Evolutionary conservation across 2,329 filamentous ascomycete species (phyloP), one percentile per base, ranked within the genome.

Genomic region (Colletotrichum sansevieriae): DNA sequence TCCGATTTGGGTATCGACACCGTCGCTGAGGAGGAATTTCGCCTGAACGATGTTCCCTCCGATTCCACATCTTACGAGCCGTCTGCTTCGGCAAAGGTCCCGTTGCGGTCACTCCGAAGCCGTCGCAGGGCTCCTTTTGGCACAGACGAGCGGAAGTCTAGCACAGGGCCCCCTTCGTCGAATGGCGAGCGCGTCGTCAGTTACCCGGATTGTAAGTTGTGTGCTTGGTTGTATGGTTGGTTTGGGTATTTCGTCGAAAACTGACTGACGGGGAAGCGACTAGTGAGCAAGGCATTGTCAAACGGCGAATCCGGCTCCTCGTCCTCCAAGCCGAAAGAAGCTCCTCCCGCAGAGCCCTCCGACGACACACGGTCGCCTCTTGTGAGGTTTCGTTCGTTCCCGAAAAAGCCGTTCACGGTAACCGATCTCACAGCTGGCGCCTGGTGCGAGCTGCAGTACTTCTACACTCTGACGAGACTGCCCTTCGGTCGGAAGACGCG

Each of bases 401-500:
- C 93, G 0, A 91, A 86, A 75, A 95, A 93, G 76, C 89, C 92
- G 0, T 85, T 98, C 8, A 94, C 92, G 0, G 96, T 98, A 1
- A 94, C 93, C 2, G 96, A 99, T 78, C 82, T 98, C 25, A 89
- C 95, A 0, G 92, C 93, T 1, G 95, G 95, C 2, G 91, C 95
- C 8, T 99, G 96, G 96, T 99, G 96, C 78, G 95, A 99, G 79
- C 79, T 98, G 68, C 95, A 98, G 78, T 97, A 97, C 75, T 94
- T 90, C 84, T 98, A 97, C 80, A 93, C 90, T 0, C 85, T 99
- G 63, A 92, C 90, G 3, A 90, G 88, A 63, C 88, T 88, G 4
- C 87, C 86, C 0, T 83, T 91, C 75, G 96, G 95, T 1, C 88
- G 88, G 65, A 95, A 92, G 76, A 91, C 87, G 62, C 85, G 85